Evolutionary conservation across 2,329 filamentous ascomycete species (phyloP).

Genomic region (Botrytis hyacinthi): DNA sequence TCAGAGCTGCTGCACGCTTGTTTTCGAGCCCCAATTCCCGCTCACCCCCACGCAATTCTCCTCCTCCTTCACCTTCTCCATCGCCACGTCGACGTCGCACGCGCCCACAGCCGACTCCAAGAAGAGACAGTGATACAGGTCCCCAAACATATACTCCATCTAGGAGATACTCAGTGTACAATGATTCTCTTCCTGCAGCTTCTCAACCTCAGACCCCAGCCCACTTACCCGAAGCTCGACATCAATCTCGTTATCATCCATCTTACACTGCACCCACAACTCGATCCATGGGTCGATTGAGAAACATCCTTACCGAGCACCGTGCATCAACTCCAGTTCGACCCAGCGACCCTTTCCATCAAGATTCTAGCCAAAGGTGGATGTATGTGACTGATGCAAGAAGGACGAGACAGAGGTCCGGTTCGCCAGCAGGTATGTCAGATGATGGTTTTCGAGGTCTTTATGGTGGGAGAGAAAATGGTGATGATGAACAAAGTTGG

Average conservation of each 20-base stretch:
- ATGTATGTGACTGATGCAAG: conserved; percentile 4
- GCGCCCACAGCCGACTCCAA: conserved; percentile 12
- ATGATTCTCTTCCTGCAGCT: conserved; percentile 46
- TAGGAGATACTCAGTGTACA: conserved; percentile 44
- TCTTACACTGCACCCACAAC: conserved; percentile 46
- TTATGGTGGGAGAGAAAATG: conserved; percentile 51
- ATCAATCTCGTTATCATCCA: conserved; percentile 45
- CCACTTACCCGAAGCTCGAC: conserved; percentile 50
- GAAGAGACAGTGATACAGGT: conserved; percentile 1
- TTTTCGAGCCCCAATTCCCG: conserved; percentile 25
- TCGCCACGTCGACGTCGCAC: conserved; percentile 23
- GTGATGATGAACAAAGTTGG: conserved; percentile 42
- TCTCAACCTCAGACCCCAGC: conserved; percentile 51
- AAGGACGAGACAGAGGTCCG: conserved; percentile 15
- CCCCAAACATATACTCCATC: conserved; percentile 31
- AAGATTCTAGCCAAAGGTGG: background rate
- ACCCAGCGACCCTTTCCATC: conserved; percentile 4
- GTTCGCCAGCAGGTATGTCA: conserved; percentile 43
- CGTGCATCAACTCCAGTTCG: background rate
- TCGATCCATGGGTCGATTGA: conserved; percentile 21
- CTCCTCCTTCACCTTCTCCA: conserved; percentile 25
- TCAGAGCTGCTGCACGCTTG: conserved; percentile 23
- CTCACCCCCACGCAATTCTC: conserved; percentile 25
- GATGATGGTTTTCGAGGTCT: conserved; percentile 48
- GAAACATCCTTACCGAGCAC: conserved; percentile 6